Conservation (phyloP, 805 yeast species). For the Naumovozyma castellii region DNA sequence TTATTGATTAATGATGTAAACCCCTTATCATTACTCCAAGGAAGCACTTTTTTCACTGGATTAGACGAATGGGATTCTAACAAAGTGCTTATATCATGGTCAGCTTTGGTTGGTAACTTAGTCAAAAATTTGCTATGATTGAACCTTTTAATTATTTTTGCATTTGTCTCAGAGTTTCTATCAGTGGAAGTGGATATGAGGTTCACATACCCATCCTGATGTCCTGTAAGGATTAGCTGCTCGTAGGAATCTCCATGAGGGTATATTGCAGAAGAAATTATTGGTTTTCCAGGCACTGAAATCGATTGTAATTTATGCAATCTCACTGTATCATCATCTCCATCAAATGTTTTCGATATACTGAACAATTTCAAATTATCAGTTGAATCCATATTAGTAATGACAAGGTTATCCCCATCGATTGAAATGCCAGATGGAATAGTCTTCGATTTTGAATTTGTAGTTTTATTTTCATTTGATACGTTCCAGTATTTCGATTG, state of each 20-base stretch:
- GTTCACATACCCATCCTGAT: slow-evolving; percentile 65
- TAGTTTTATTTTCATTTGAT: slow-evolving; percentile 1
- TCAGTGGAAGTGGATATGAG: slow-evolving; percentile 45
- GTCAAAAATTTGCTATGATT: slow-evolving; percentile 63
- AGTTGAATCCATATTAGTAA: slow-evolving; percentile 9
- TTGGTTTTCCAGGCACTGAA: slow-evolving; percentile 19
- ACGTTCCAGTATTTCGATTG: slow-evolving; percentile 21
- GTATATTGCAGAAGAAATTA: slow-evolving; percentile 3
- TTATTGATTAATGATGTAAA: slow-evolving; percentile 58
- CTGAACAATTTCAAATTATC: slow-evolving; percentile 16
- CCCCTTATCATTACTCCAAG: slow-evolving; percentile 21
- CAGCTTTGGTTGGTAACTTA: too few relatives aligned
- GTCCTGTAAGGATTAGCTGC: slow-evolving; percentile 52
- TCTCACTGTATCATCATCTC: slow-evolving; percentile 2
- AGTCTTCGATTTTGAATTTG: not conserved
- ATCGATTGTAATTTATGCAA: slow-evolving; percentile 18
- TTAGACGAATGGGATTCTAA: not conserved
- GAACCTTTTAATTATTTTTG: slow-evolving; percentile 69
- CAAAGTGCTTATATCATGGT: not conserved
- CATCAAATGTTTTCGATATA: slow-evolving; percentile 1
- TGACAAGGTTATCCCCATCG: slow-evolving; percentile 9
- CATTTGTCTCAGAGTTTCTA: slow-evolving; percentile 35
- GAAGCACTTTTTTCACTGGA: slow-evolving; percentile 15
- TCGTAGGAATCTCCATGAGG: slow-evolving; percentile 8
- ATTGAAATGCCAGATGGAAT: slow-evolving; percentile 11